Evolutionary conservation across 1,284 basidiomycete genomes (phyloP).

Genomic region (Ustilago bromivora): DNA sequence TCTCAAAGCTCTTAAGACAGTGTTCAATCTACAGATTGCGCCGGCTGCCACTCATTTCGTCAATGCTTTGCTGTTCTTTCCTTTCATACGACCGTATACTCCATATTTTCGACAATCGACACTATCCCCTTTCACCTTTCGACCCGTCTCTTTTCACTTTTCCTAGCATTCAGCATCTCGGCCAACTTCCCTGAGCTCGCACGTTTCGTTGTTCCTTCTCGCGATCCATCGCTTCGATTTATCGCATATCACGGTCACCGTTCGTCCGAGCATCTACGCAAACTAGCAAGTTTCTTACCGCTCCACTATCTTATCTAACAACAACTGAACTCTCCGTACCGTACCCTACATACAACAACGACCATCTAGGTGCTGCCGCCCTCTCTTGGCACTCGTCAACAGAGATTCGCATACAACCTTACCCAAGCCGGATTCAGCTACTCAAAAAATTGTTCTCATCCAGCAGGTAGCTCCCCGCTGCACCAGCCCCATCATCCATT

Average conservation of each 20-base stretch:
- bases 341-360: neutral
- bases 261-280: conserved; percentile 9
- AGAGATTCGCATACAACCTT: neutral
- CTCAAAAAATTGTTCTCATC: neutral
- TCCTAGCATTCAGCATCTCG: conserved; percentile 1
- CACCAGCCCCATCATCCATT: neutral
- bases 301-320: neutral
- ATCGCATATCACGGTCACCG: conserved; percentile 17
- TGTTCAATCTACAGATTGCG: neutral
- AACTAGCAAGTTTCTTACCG: neutral
- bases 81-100: neutral
- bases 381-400: neutral
- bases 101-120: conserved; percentile 4
- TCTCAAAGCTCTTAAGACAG: neutral
- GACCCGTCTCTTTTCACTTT: neutral
- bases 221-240: conserved; percentile 13
- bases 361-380: neutral
- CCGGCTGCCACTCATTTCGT: neutral
- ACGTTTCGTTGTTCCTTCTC: conserved; percentile 18
- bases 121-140: neutral
- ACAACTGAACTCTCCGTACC: neutral
- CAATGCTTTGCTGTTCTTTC: neutral
- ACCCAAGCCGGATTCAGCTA: neutral
- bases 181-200: conserved; percentile 4
- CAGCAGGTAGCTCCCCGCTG: neutral